Percentiles rank a stretch among this genome's conserved stretches.
phyloP scores from a whole-genome alignment of 805 yeast species.

The Starmera quercuum region DNA sequence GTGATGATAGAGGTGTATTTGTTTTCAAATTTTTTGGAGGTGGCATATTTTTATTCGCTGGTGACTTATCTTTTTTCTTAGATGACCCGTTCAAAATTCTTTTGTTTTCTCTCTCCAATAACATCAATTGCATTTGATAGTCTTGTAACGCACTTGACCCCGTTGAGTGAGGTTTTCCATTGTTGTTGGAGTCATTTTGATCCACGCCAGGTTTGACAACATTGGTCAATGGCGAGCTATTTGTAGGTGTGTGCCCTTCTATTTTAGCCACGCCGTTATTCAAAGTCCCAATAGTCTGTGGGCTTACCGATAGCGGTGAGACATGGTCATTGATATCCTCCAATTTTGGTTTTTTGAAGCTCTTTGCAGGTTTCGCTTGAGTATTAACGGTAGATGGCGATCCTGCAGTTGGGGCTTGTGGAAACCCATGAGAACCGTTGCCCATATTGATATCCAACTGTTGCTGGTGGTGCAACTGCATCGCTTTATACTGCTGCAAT shows the following conservation, averaged over 20 bases:
- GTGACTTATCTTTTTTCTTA: slow-evolving; percentile 21
- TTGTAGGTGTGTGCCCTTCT: background rate
- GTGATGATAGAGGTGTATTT: slow-evolving; percentile 5
- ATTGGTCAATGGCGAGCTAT: background rate
- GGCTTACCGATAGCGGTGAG: slow-evolving; percentile 8
- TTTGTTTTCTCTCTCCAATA: slow-evolving; percentile 70
- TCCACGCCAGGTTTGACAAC: slow-evolving; percentile 1
- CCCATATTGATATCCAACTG: slow-evolving; percentile 1
- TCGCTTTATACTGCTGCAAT: slow-evolving; percentile 1
- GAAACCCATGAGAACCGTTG: no score
- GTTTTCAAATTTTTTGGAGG: slow-evolving; percentile 14
- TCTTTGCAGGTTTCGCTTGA: background rate
- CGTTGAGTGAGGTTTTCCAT: slow-evolving; percentile 1
- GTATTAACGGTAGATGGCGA: no score
- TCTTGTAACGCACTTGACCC: slow-evolving; percentile 55
- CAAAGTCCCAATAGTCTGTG: slow-evolving; percentile 1
- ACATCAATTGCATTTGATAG: slow-evolving; percentile 71
- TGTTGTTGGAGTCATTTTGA: slow-evolving; percentile 11
- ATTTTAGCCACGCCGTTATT: slow-evolving; percentile 1
- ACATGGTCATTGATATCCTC: slow-evolving; percentile 7
- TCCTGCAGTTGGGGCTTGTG: background rate
- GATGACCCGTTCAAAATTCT: slow-evolving; percentile 52
- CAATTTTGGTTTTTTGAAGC: slow-evolving; percentile 15
- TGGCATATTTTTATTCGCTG: slow-evolving; percentile 12
- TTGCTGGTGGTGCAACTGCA: background rate